Evolutionary conservation across 129 eudicot species (phyloP).

Genomic region (Flaveria sonorensis): DNA sequence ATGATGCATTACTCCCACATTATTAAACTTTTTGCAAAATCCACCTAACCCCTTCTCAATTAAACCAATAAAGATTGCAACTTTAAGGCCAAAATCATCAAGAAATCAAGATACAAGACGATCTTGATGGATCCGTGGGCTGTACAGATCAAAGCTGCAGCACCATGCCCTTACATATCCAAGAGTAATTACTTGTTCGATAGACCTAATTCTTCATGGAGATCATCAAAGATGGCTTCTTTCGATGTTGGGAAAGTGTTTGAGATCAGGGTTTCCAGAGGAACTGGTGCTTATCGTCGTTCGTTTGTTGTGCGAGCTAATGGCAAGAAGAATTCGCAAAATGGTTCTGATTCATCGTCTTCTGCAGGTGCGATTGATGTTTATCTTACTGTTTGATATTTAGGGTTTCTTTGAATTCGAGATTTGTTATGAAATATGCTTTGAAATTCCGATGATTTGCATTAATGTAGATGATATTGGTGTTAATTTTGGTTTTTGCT

Average conservation of each 20-base stretch:
- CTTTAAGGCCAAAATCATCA: background rate
- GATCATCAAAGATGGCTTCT: slow-evolving; percentile 24
- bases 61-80: background rate
- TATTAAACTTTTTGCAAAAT: slow-evolving; percentile 11
- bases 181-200: slow-evolving; percentile 30
- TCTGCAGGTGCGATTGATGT: slow-evolving; percentile 33
- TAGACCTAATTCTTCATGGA: slow-evolving; percentile 29
- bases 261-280: slow-evolving; percentile 34
- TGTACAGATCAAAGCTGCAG: slow-evolving; percentile 43
- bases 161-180: slow-evolving; percentile 22
- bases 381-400: background rate
- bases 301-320: slow-evolving; percentile 46
- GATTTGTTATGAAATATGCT: slow-evolving; percentile 14
- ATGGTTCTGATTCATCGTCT: slow-evolving; percentile 45
- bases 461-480: slow-evolving; percentile 7
- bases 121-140: slow-evolving; percentile 58
- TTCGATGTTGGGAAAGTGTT: slow-evolving; percentile 18
- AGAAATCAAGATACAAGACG: background rate
- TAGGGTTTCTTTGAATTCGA: slow-evolving; percentile 8
- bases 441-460: background rate
- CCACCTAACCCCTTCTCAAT: slow-evolving; percentile 1
- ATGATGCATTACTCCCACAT: slow-evolving; percentile 7
- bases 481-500: slow-evolving; percentile 13
- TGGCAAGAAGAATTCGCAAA: slow-evolving; percentile 50
- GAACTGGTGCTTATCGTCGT: slow-evolving; percentile 21